Conservation (phyloP, 2,329 filamentous ascomycete genomes). For the Hypoxylon sp. region DNA sequence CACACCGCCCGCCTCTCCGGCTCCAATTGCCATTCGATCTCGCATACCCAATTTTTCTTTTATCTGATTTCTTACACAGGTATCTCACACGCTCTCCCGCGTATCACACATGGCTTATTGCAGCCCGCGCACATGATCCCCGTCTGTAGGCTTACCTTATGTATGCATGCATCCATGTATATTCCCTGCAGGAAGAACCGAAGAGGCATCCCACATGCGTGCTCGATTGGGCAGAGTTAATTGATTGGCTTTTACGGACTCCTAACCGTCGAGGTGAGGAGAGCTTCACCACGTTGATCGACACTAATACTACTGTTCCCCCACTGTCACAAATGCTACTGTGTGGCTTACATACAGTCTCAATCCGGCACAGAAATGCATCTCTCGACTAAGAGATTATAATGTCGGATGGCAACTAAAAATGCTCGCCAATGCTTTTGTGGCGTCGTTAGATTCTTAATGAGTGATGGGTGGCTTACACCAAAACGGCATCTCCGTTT, state of each 20-base stretch:
- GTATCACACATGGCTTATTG: slow-evolving; percentile 12
- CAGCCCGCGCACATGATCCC: slow-evolving; percentile 31
- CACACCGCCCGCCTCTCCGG: slow-evolving; percentile 29
- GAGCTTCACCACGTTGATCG: slow-evolving; percentile 32
- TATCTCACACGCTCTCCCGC: neutral
- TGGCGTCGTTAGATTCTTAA: neutral
- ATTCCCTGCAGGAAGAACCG: slow-evolving; percentile 20
- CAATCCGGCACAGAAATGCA: slow-evolving; percentile 12
- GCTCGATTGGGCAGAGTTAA: slow-evolving; percentile 9
- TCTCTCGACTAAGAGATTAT: slow-evolving; percentile 14
- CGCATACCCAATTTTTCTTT: slow-evolving; percentile 4
- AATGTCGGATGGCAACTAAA: neutral
- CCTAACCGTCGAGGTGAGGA: slow-evolving; percentile 13
- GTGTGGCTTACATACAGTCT: slow-evolving; percentile 14
- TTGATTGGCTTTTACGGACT: slow-evolving; percentile 21
- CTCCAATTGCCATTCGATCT: slow-evolving; percentile 9
- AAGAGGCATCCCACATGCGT: slow-evolving; percentile 25
- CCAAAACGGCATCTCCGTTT: slow-evolving; percentile 19
- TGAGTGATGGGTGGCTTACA: slow-evolving; percentile 10
- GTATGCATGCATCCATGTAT: slow-evolving; percentile 8
- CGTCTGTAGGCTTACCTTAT: slow-evolving; percentile 15
- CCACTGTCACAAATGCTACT: slow-evolving; percentile 19
- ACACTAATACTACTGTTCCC: slow-evolving; percentile 23
- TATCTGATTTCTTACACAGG: neutral
- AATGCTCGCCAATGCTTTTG: neutral